Conservation (phyloP, 805 yeast genomes). For the Hanseniaspora thailandica region DNA sequence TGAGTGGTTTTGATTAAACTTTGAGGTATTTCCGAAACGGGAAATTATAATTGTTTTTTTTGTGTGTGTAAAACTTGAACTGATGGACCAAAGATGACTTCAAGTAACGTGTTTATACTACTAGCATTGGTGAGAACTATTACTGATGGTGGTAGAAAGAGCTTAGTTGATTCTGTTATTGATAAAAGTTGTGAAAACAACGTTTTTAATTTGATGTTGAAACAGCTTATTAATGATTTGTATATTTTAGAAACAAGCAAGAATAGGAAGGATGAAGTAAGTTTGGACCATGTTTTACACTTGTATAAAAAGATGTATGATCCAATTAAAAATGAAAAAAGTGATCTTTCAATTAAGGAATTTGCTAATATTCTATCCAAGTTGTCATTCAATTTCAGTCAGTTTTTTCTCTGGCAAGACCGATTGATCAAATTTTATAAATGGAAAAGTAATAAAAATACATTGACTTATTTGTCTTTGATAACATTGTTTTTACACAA, state of each 20-base stretch:
- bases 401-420: slow-evolving; percentile 10
- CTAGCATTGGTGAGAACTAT: background rate
- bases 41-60: background rate
- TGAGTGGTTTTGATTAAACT: background rate
- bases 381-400: slow-evolving; percentile 1
- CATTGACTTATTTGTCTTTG: slow-evolving; percentile 45
- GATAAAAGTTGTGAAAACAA: background rate
- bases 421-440: slow-evolving; percentile 25
- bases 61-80: background rate
- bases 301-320: background rate
- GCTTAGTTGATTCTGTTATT: background rate
- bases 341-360: background rate
- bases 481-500: slow-evolving; percentile 59
- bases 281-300: background rate
- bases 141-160: background rate
- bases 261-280: background rate
- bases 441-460: slow-evolving; percentile 67
- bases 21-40: background rate
- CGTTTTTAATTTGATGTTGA: background rate
- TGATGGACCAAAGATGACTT: background rate
- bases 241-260: background rate
- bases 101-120: background rate
- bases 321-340: background rate
- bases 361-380: slow-evolving; percentile 1
- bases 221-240: slow-evolving; percentile 2